Percentiles rank a stretch among this genome's conserved stretches.
Evolutionary conservation across 352 stramenopile genomes (phyloP).

Genomic region (Pythium catenulatum): DNA sequence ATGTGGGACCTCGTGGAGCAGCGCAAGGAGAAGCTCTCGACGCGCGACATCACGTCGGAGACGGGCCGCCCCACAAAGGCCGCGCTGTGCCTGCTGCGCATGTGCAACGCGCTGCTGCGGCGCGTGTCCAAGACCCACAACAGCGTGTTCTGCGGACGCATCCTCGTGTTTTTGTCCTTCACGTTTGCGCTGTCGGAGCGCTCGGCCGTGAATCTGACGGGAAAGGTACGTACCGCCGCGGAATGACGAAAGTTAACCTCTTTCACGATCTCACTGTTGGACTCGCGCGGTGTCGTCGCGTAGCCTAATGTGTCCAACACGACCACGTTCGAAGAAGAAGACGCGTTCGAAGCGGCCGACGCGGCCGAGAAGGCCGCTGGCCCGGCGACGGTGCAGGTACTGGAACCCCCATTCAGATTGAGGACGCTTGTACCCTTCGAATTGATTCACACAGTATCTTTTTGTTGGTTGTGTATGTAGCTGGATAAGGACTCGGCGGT

Average conservation of each 20-base stretch:
- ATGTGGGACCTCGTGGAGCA: slow-evolving; percentile 90
- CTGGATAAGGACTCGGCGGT: slow-evolving; percentile 70
- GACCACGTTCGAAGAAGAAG: slow-evolving; percentile 88
- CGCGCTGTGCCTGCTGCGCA: slow-evolving; percentile 86
- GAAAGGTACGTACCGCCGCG: slow-evolving; percentile 67
- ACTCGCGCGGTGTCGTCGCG: neutral
- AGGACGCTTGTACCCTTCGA: no score
- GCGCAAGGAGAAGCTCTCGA: slow-evolving; percentile 86
- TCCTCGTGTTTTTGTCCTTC: slow-evolving; percentile 92
- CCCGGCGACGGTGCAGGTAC: slow-evolving; percentile 23
- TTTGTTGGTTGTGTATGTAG: slow-evolving; percentile 64
- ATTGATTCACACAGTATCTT: no score
- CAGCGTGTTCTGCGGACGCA: slow-evolving; percentile 94
- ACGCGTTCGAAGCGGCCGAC: slow-evolving; percentile 84
- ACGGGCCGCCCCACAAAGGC: slow-evolving; percentile 84
- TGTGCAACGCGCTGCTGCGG: slow-evolving; percentile 92
- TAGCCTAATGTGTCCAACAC: slow-evolving; percentile 88
- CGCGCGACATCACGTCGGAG: slow-evolving; percentile 81
- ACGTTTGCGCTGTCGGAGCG: slow-evolving; percentile 91
- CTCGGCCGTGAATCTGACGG: slow-evolving; percentile 89
- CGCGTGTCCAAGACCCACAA: slow-evolving; percentile 94
- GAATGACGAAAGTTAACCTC: neutral
- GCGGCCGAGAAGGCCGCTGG: slow-evolving; percentile 61
- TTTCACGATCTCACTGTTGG: neutral
- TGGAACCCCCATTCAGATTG: no score